Percentiles rank a stretch among this genome's conserved stretches.
phyloP scores from a whole-genome alignment of 805 yeast genomes.

The Spathaspora hagerdaliae region DNA sequence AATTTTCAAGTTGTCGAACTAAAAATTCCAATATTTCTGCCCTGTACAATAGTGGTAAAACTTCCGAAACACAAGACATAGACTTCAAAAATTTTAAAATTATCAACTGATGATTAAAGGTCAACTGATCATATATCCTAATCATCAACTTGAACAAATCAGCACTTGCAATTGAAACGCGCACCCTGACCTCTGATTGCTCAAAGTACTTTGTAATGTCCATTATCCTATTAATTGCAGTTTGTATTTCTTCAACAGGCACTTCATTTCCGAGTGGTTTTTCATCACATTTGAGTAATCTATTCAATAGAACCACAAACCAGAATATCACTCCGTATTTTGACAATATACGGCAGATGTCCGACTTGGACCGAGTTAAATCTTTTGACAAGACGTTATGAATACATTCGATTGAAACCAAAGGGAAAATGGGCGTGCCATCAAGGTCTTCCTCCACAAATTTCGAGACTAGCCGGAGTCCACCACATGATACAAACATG shows the following conservation, averaged over 20 bases:
- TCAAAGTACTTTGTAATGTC: conserved; percentile 40
- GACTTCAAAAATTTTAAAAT: conserved; percentile 45
- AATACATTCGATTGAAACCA: conserved; percentile 34
- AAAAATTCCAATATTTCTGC: conserved; percentile 45
- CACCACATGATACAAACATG: conserved; percentile 44
- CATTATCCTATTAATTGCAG: conserved; percentile 27
- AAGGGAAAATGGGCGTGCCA: conserved; percentile 31
- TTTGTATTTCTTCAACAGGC: conserved; percentile 1
- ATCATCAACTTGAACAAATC: conserved; percentile 41
- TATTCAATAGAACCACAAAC: conserved; percentile 35
- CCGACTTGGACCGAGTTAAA: conserved; percentile 37
- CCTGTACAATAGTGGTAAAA: conserved; percentile 25
- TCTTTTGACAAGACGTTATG: conserved; percentile 31
- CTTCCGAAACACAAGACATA: conserved; percentile 33
- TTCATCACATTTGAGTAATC: conserved; percentile 19
- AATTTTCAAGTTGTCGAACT: conserved; percentile 24
- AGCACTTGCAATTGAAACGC: conserved; percentile 32
- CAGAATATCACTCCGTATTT: conserved; percentile 42
- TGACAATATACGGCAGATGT: conserved; percentile 38
- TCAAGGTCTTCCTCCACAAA: conserved; percentile 46
- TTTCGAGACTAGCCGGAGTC: conserved; percentile 38
- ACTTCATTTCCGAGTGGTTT: not conserved
- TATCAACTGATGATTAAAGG: conserved; percentile 27
- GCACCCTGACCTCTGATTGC: conserved; percentile 43
- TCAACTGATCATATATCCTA: conserved; percentile 31